Evolutionary conservation across 2,329 filamentous ascomycete genomes (phyloP), one percentile per base, ranked within the genome.

Genomic region (Pseudopyrenochaeta lycopersici): DNA sequence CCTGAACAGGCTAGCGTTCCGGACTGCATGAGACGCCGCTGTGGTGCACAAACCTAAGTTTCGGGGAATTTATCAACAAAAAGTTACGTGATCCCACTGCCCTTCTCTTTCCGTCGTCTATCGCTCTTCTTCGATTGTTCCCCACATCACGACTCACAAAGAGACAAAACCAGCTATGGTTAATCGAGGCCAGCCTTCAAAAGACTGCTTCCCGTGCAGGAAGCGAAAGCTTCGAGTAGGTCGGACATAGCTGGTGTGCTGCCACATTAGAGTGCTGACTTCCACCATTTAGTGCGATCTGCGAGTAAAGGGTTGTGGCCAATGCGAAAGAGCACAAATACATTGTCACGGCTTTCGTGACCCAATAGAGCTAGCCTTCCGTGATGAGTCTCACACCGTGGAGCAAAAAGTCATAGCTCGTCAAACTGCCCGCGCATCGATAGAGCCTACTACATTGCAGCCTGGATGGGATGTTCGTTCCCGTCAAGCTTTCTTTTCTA

Each of bases 191-290:
- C 38, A 14, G n/a, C 17, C 38, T 17, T 40, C 38, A 4, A 40
- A 40, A 40, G 38, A 40, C 18, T 40, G 38, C 38, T 40, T 40
- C n/a, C 38, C 38, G 38, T 40, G 38, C 38, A 40, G 38, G 38
- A 40, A 21, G 18, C 14, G 38, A 21, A 40, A 40, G 38, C 38
- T 40, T 17, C 14, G 38, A 3, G 38, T 40, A 40, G 12, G 38
- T 4, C 32, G 5, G 15, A 35, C 5, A 17, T 35, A 35, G 4
- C 12, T 35, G 32, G 32, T 11, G 32, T 35, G 7, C 18, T 40
- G 14, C 15, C 23, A 27, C 4, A 27, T 27, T 9, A 27, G 23
- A 27, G 23, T 27, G 9, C 23, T 27, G 23, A 27, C 23, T 4
- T 27, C 9, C 23, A 27, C 9, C 23, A 27, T 27, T 27, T 27